These are phyloP conservation scores for Domatiomyces globalis DNA, from an alignment of 2,329 filamentous ascomycete species.

Conservation along the genomic window DNA sequence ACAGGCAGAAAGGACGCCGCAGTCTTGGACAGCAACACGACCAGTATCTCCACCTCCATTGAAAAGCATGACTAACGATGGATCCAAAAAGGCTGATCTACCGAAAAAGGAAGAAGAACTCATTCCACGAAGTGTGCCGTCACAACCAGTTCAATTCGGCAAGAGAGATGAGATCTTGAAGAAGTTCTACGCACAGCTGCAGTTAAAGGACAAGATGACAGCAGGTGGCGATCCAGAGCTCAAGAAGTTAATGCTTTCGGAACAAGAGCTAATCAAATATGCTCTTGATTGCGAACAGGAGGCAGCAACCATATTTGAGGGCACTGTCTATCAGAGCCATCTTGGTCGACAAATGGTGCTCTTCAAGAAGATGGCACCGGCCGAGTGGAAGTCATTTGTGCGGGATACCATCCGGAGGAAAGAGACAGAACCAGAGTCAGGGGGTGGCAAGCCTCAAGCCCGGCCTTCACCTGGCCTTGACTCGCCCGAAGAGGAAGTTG, in stretches of 20 bases:
- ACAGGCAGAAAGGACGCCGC: neutral
- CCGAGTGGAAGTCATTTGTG: slow-evolving; percentile 56
- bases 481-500: slow-evolving; percentile 48
- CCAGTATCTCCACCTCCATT: slow-evolving; percentile 9
- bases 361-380: slow-evolving; percentile 59
- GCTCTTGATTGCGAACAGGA: slow-evolving; percentile 50
- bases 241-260: slow-evolving; percentile 24
- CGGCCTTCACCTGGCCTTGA: slow-evolving; percentile 35
- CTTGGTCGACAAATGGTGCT: slow-evolving; percentile 67
- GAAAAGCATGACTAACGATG: slow-evolving; percentile 1
- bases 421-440: slow-evolving; percentile 4
- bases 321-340: slow-evolving; percentile 66
- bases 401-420: slow-evolving; percentile 23
- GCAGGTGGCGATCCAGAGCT: slow-evolving; percentile 22
- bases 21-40: slow-evolving; percentile 8
- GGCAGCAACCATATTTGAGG: slow-evolving; percentile 39
- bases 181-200: slow-evolving; percentile 32
- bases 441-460: neutral
- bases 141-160: slow-evolving; percentile 30
- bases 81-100: slow-evolving; percentile 18
- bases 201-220: slow-evolving; percentile 27
- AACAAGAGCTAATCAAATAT: slow-evolving; percentile 32
- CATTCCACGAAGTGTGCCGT: slow-evolving; percentile 32
- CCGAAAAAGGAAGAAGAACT: slow-evolving; percentile 29
- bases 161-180: slow-evolving; percentile 30